Evolutionary conservation across 768 basidiomycete species (phyloP), one percentile per base, ranked within the genome.

Genomic region (Trametes sanguinea): DNA sequence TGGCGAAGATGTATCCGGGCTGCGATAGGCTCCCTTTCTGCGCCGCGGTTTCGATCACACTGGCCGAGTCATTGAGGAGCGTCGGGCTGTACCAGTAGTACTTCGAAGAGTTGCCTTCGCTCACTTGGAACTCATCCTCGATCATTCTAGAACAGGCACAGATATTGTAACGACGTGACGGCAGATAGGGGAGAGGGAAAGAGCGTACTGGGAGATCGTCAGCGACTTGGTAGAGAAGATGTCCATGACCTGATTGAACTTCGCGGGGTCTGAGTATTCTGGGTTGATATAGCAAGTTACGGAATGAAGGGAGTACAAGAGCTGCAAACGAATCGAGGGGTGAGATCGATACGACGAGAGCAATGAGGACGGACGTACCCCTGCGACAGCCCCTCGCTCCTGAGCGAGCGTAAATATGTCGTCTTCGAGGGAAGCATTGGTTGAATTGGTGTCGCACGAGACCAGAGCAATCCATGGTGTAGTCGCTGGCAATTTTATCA

Each of bases 401-500:
- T 82, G 78, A 22, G 92, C 93, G 44, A 92, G 79, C 0, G 91
- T 92, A 74, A 97, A 94, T 54, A 95, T 83, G 71, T 97, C 94
- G 51, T 78, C 72, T 2, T 83, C 78, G 54, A 77, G 71, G 1
- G 86, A 85, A 3, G 83, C 77, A 61, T 82, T 76, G 14, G 91
- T 91, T 16, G 87, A 81, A 72, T 95, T 94, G 58, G 71, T 69
- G 69, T 95, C 94, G 73, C 94, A 96, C 3, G 86, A 83, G 51
- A 97, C 83, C 65, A 95, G 81, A 11, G 95, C 95, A 67, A 97
- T 90, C 94, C 94, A 97, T 3, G 95, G 93, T 0, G 94, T 92
- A 5, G 76, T 79, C 2, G 90, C 89, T 53, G 45, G 30, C 11
- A 13, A 4, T 11, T 16, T 3, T 6, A 22, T 8, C 27, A 4